phyloP scores from a whole-genome alignment of 2,329 filamentous ascomycete species.

The Raffaelea arxii region DNA sequence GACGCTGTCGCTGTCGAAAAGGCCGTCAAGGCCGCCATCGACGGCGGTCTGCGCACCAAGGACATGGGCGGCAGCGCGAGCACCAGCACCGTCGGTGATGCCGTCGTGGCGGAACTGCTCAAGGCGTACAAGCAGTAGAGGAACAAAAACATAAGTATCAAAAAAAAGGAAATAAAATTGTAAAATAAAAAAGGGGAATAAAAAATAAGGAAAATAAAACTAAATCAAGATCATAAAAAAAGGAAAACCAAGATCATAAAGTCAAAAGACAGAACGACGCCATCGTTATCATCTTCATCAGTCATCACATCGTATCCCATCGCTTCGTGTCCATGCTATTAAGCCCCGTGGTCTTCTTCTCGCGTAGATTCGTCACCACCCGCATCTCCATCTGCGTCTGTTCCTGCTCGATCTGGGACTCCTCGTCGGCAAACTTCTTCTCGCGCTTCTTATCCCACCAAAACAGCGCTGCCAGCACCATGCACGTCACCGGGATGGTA shows the following conservation, averaged over 20 bases:
- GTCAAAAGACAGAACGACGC: not conserved
- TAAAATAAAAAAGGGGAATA: not conserved
- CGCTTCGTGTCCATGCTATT: constrained; percentile 10
- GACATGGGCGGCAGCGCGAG: constrained; percentile 72
- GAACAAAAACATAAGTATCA: constrained; percentile 3
- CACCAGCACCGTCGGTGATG: constrained; percentile 70
- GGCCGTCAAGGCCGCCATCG: constrained; percentile 71
- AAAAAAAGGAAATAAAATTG: not conserved
- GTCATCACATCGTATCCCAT: constrained; percentile 8
- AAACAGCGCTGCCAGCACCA: constrained; percentile 47
- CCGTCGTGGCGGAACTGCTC: constrained; percentile 64
- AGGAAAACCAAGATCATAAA: not conserved
- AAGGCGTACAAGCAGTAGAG: constrained; percentile 46
- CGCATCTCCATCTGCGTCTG: constrained; percentile 48
- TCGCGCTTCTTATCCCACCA: constrained; percentile 42
- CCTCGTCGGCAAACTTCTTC: constrained; percentile 36
- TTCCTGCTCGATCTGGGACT: constrained; percentile 41
- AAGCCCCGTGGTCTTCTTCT: constrained; percentile 43
- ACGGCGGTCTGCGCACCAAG: constrained; percentile 66
- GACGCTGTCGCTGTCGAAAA: constrained; percentile 73
- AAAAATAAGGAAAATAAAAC: not conserved
- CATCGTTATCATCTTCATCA: not conserved
- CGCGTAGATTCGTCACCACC: constrained; percentile 45
- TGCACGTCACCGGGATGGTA: constrained; percentile 45
- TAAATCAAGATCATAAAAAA: not conserved